Evolutionary conservation across 768 basidiomycete genomes (phyloP).

Genomic region (Naganishia randhawae): DNA sequence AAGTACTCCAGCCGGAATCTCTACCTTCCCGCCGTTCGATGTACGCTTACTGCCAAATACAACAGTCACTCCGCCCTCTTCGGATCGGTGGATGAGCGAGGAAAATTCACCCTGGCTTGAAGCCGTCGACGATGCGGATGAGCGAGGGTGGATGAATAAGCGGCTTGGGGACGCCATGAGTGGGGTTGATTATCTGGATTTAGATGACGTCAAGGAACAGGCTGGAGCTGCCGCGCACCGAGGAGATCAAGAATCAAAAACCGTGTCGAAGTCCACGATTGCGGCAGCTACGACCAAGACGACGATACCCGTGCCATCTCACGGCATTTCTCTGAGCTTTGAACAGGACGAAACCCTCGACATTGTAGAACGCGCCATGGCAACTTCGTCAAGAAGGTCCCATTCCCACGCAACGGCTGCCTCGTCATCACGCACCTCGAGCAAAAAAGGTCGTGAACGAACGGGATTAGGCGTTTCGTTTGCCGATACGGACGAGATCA

Average conservation of each 20-base stretch:
- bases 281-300: background rate
- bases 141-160: slow-evolving; percentile 7
- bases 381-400: background rate
- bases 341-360: slow-evolving; percentile 17
- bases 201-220: background rate
- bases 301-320: background rate
- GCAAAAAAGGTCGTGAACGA: slow-evolving; percentile 18
- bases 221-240: background rate
- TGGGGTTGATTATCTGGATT: slow-evolving; percentile 18
- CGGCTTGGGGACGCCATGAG: slow-evolving; percentile 16
- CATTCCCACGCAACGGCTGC: background rate
- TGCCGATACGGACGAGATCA: slow-evolving; percentile 16
- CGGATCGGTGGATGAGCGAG: slow-evolving; percentile 27
- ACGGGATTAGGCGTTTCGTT: slow-evolving; percentile 13
- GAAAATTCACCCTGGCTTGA: slow-evolving; percentile 17
- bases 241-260: too few relatives aligned
- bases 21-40: background rate
- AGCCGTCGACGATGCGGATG: slow-evolving; percentile 2
- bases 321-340: background rate
- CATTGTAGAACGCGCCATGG: slow-evolving; percentile 6
- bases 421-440: slow-evolving; percentile 1
- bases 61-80: slow-evolving; percentile 27
- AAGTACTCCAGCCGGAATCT: background rate
- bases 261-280: background rate
- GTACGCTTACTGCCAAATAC: background rate